Evolutionary conservation across 345 rosid genomes (phyloP).

Genomic region (Citrus inodora): DNA sequence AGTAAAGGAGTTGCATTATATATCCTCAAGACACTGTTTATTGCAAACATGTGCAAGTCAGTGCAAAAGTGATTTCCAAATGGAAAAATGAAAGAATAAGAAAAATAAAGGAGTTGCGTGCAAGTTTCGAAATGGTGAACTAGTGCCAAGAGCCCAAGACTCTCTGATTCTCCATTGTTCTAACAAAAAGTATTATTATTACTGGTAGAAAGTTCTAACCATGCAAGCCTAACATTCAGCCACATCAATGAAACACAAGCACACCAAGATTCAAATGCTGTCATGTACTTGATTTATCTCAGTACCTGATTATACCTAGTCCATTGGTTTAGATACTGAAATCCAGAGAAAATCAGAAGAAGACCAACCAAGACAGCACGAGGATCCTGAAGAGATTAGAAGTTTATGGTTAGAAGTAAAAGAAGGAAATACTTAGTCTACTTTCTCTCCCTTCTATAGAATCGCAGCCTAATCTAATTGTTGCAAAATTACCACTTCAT

Average conservation of each 20-base stretch:
- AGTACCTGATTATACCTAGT: conserved; percentile 88
- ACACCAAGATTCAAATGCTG: conserved; percentile 3
- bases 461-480: neutral
- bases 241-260: neutral
- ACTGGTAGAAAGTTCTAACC: neutral
- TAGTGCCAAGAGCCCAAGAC: no score
- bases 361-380: conserved; percentile 87
- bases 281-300: neutral
- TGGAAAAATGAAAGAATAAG: neutral
- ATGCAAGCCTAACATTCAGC: conserved; percentile 5
- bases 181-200: neutral
- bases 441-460: neutral
- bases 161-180: no score
- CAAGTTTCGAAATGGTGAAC: neutral
- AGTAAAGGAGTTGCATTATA: neutral
- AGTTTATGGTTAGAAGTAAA: neutral
- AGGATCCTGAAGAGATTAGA: conserved; percentile 64
- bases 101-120: neutral
- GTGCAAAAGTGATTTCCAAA: neutral
- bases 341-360: conserved; percentile 75
- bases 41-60: neutral
- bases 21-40: neutral
- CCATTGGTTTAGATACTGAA: conserved; percentile 77
- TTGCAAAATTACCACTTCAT: conserved; percentile 6
- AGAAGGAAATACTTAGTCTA: neutral